phyloP scores from a whole-genome alignment of 257 asterid genomes.

The Primulina huaijiensis region DNA sequence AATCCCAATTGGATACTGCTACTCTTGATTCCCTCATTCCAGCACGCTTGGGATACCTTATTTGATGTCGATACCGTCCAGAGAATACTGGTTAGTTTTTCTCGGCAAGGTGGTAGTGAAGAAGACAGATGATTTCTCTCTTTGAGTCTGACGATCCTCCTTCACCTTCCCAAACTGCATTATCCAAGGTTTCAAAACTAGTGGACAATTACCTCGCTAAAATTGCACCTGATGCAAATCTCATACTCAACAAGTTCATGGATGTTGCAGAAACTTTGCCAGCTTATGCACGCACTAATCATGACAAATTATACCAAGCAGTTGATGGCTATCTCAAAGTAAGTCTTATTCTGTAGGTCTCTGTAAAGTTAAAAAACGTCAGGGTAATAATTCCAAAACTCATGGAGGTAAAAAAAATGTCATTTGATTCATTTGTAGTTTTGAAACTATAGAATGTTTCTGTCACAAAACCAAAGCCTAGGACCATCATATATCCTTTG shows the following conservation, averaged over 20 bases:
- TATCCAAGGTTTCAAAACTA: conserved; percentile 74
- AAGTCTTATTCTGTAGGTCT: conserved; percentile 18
- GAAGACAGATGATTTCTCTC: conserved; percentile 75
- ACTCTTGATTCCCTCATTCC: conserved; percentile 82
- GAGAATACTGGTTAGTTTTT: conserved; percentile 69
- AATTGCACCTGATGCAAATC: conserved; percentile 89
- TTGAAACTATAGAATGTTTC: too few relatives aligned
- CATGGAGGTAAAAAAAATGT: too few relatives aligned
- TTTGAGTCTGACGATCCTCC: conserved; percentile 69
- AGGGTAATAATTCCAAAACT: too few relatives aligned
- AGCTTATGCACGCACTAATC: conserved; percentile 69
- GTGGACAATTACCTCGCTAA: conserved; percentile 83
- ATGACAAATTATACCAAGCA: conserved; percentile 81
- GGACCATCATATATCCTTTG: too few relatives aligned
- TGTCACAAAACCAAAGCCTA: too few relatives aligned
- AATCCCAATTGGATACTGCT: conserved; percentile 71
- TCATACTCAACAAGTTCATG: conserved; percentile 67
- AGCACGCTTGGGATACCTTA: conserved; percentile 73
- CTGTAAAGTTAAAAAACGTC: too few relatives aligned
- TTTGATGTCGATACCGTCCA: conserved; percentile 88
- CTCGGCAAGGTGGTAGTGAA: conserved; percentile 80
- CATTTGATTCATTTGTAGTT: too few relatives aligned
- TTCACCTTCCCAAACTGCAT: conserved; percentile 77
- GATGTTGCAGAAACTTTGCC: conserved; percentile 84
- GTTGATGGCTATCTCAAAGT: conserved; percentile 91